Evolutionary conservation across 208 protist genomes (phyloP).

Genomic region (Leishmania tropica): DNA sequence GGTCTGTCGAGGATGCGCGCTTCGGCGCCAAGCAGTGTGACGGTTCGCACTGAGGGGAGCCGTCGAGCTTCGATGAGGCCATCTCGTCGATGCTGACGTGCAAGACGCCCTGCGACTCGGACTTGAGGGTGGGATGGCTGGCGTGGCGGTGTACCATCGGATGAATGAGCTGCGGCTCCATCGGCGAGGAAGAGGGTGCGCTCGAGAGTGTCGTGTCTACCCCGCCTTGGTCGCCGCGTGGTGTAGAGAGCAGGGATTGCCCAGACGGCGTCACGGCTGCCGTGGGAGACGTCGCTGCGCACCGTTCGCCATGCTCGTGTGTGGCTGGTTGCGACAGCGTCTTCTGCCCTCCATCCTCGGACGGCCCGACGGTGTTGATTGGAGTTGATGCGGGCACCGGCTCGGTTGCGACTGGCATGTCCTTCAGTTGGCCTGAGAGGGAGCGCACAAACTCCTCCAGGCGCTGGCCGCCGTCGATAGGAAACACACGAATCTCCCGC

Average conservation of each 20-base stretch:
- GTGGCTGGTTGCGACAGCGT: background rate
- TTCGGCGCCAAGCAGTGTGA: background rate
- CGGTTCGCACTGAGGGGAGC: background rate
- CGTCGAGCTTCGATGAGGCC: background rate
- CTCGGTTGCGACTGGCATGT: background rate
- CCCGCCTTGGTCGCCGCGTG: background rate
- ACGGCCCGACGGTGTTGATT: background rate
- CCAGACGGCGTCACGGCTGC: background rate
- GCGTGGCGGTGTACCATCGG: conserved; percentile 18
- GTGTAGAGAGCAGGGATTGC: background rate
- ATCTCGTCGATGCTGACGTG: background rate
- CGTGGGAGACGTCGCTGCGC: background rate
- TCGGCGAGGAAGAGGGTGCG: conserved; percentile 19
- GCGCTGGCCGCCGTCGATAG: conserved; percentile 15
- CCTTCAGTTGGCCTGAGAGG: conserved; percentile 2
- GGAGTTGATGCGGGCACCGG: background rate
- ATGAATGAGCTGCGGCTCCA: conserved; percentile 32
- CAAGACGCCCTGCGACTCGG: conserved; percentile 11
- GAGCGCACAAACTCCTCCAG: conserved; percentile 38
- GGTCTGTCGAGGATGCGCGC: background rate
- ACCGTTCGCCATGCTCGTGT: background rate
- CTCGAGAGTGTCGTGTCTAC: conserved; percentile 22
- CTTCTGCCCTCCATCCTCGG: background rate
- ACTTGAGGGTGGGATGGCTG: conserved; percentile 3
- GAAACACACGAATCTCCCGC: conserved; percentile 34